A percentile compares a stretch with the other conserved stretches of the same genome.
Conservation (phyloP, 768 basidiomycete genomes). For the Hygrophoropsis aurantiaca region DNA sequence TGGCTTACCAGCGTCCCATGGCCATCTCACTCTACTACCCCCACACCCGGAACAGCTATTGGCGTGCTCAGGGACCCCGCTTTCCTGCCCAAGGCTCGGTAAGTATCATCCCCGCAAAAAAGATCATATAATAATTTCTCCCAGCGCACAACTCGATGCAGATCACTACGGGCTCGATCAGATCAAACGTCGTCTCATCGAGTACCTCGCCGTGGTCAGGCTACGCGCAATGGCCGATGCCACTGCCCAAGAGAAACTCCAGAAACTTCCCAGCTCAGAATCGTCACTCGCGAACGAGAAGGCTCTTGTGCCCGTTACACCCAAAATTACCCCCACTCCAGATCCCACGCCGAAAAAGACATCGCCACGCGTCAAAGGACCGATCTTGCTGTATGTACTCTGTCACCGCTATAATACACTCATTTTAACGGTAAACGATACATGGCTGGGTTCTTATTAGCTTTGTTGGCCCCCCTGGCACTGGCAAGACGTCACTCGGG, state of each 20-base stretch:
- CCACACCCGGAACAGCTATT: constrained; percentile 17
- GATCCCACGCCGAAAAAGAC: constrained; percentile 7
- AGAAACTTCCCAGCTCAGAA: constrained; percentile 18
- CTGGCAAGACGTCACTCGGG: constrained; percentile 90
- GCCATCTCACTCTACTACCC: constrained; percentile 43
- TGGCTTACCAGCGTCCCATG: constrained; percentile 89
- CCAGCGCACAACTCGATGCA: constrained; percentile 68
- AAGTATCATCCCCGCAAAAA: constrained; percentile 6
- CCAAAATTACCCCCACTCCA: constrained; percentile 4
- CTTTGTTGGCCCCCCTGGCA: constrained; percentile 89
- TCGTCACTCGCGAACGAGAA: constrained; percentile 25
- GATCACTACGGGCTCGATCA: constrained; percentile 93
- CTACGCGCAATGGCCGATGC: constrained; percentile 37
- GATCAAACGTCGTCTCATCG: constrained; percentile 88
- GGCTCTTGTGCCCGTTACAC: constrained; percentile 10
- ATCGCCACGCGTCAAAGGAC: constrained; percentile 58
- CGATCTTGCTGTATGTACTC: constrained; percentile 61
- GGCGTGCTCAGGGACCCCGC: constrained; percentile 48
- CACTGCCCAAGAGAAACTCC: constrained; percentile 3
- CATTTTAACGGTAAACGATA: no score
- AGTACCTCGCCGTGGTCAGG: constrained; percentile 87
- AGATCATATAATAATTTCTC: background rate
- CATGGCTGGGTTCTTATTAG: constrained; percentile 31
- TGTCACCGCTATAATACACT: no score
- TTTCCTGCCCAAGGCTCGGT: constrained; percentile 70